phyloP scores from a whole-genome alignment of 208 protist species.

The Leishmania mexicana region DNA sequence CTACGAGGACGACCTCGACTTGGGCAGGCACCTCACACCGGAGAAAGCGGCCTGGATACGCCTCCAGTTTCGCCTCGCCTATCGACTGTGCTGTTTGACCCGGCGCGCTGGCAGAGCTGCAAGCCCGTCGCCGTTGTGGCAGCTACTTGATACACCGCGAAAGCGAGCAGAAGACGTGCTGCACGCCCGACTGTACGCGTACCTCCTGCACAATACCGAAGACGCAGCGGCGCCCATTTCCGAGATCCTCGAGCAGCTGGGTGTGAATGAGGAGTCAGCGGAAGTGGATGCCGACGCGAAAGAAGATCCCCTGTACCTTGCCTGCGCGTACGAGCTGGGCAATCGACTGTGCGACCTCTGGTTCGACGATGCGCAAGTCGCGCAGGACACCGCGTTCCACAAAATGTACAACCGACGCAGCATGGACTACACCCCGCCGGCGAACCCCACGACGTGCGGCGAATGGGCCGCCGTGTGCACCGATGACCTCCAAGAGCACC shows the following conservation, averaged over 20 bases:
- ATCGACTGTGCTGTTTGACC: conserved; percentile 7
- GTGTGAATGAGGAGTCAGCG: not conserved
- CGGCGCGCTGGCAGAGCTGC: not conserved
- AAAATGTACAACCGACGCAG: conserved; percentile 17
- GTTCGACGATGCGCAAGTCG: conserved; percentile 30
- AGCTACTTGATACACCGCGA: conserved; percentile 25
- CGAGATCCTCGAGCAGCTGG: conserved; percentile 14
- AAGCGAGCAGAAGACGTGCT: conserved; percentile 30
- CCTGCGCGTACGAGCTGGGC: conserved; percentile 45
- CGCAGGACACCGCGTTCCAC: conserved; percentile 21
- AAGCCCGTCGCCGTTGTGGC: conserved; percentile 6
- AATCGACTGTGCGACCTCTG: conserved; percentile 54
- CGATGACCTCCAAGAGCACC: conserved; percentile 8
- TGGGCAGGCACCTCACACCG: conserved; percentile 63
- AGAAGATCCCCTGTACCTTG: conserved; percentile 22
- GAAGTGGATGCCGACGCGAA: not conserved
- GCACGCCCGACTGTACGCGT: conserved; percentile 18
- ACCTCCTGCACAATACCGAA: conserved; percentile 25
- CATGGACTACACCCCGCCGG: conserved; percentile 23
- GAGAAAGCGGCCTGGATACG: conserved; percentile 64
- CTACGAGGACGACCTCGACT: conserved; percentile 80
- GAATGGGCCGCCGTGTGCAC: conserved; percentile 30
- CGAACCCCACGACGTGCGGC: conserved; percentile 10
- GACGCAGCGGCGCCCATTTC: conserved; percentile 16
- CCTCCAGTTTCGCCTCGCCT: conserved; percentile 61